phyloP scores from a whole-genome alignment of 208 protist species.

The Acanthamoeba sp. region DNA sequence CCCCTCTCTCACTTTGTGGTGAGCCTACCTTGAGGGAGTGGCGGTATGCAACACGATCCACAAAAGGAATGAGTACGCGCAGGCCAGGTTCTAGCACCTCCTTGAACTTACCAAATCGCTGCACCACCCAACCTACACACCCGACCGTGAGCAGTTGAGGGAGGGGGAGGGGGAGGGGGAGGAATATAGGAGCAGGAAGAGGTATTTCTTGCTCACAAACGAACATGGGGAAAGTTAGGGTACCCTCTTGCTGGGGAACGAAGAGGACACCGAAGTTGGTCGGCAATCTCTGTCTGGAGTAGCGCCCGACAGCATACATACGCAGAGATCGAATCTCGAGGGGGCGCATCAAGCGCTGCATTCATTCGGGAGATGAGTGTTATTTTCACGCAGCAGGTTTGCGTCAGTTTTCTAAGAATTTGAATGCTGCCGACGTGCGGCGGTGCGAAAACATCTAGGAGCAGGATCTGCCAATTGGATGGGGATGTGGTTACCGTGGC shows the following conservation, averaged over 20 bases:
- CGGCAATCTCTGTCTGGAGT: constrained; percentile 23
- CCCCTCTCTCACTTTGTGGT: no score
- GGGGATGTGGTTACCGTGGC: no score
- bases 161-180: no score
- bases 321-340: neutral
- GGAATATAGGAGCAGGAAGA: no score
- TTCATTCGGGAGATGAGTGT: no score
- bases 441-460: no score
- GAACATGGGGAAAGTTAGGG: neutral
- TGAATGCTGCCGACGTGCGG: no score
- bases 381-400: no score
- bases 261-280: constrained; percentile 41
- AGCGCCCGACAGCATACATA: neutral
- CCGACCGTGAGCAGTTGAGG: no score
- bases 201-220: no score
- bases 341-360: neutral
- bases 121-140: constrained; percentile 90
- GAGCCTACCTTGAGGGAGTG: constrained; percentile 95
- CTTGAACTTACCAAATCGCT: constrained; percentile 95
- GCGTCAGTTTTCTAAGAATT: no score
- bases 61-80: constrained; percentile 94
- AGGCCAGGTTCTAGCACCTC: constrained; percentile 93
- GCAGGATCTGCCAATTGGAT: no score
- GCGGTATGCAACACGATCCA: constrained; percentile 96
- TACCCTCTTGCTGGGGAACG: constrained; percentile 59